These are phyloP conservation scores for Amoebophrya sp. DNA, from an alignment of 169 alveolate genomes.

Conservation along the genomic window DNA sequence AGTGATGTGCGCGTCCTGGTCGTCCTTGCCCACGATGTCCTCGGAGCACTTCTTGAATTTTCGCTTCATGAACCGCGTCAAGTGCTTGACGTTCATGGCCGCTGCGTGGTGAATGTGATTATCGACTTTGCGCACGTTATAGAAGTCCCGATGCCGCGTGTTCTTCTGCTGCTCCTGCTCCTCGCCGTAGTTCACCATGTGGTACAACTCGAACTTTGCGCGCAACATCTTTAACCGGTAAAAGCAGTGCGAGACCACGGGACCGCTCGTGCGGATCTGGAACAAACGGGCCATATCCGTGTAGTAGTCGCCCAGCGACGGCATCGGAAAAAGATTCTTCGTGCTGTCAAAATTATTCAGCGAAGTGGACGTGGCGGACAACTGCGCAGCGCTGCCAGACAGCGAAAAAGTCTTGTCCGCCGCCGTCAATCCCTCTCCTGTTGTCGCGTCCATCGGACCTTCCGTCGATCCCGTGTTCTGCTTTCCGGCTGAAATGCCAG, in stretches of 20 bases:
- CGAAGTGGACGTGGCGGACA: too few relatives aligned
- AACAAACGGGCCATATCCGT: slow-evolving; percentile 30
- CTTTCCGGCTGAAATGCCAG: too few relatives aligned
- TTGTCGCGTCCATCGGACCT: neutral
- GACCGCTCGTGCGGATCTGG: slow-evolving; percentile 38
- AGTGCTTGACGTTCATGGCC: slow-evolving; percentile 43
- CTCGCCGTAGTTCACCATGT: slow-evolving; percentile 38
- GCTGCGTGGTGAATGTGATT: slow-evolving; percentile 81
- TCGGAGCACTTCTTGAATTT: slow-evolving; percentile 37
- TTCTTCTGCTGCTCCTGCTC: slow-evolving; percentile 36
- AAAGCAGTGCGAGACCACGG: slow-evolving; percentile 38
- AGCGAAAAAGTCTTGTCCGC: too few relatives aligned
- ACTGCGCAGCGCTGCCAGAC: too few relatives aligned
- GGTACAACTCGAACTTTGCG: slow-evolving; percentile 47
- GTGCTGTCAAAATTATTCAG: too few relatives aligned
- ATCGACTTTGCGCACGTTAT: slow-evolving; percentile 83
- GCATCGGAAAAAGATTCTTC: slow-evolving; percentile 35
- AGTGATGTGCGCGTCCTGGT: neutral
- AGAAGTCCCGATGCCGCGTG: slow-evolving; percentile 65
- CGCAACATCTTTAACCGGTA: slow-evolving; percentile 40
- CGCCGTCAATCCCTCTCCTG: neutral
- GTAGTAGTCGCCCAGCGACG: slow-evolving; percentile 40
- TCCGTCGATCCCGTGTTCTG: neutral
- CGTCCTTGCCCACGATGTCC: slow-evolving; percentile 27
- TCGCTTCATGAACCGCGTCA: slow-evolving; percentile 44